Evolutionary conservation across 2,329 filamentous ascomycete genomes (phyloP).

Genomic region (Microsporum canis): DNA sequence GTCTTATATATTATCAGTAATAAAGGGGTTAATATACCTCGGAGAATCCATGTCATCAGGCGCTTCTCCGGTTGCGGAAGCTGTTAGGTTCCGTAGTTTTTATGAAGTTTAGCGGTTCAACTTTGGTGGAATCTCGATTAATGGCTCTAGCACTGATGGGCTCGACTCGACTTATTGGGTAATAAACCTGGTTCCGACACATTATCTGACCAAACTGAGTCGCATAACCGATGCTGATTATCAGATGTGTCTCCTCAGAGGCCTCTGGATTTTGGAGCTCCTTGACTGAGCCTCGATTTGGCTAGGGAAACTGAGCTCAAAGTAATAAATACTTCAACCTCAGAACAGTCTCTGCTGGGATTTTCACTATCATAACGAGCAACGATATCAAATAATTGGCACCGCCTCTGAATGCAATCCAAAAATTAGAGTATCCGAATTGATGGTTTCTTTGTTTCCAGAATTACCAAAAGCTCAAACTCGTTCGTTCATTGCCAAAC

Average conservation of each 20-base stretch:
- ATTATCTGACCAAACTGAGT: neutral
- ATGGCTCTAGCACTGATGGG: neutral
- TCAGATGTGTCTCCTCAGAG: neutral
- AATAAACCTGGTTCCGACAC: neutral
- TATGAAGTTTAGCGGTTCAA: neutral
- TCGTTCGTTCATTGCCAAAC: too few relatives aligned
- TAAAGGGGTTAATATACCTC: neutral
- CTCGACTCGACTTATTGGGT: neutral
- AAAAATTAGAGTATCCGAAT: too few relatives aligned
- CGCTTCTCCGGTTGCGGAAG: neutral
- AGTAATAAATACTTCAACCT: too few relatives aligned
- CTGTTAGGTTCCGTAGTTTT: neutral
- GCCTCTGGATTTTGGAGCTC: neutral
- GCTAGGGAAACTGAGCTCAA: too few relatives aligned
- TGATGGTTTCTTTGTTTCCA: too few relatives aligned
- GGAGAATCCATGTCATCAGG: neutral
- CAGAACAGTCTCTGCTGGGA: too few relatives aligned
- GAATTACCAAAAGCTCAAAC: too few relatives aligned
- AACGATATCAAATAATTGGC: too few relatives aligned
- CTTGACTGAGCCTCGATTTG: neutral
- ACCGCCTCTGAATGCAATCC: too few relatives aligned
- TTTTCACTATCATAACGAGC: too few relatives aligned
- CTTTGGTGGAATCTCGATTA: neutral
- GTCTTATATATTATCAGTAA: neutral
- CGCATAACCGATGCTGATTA: neutral